phyloP scores from a whole-genome alignment of 164 flowering plant genomes.

The Umbilicus rupestris region DNA sequence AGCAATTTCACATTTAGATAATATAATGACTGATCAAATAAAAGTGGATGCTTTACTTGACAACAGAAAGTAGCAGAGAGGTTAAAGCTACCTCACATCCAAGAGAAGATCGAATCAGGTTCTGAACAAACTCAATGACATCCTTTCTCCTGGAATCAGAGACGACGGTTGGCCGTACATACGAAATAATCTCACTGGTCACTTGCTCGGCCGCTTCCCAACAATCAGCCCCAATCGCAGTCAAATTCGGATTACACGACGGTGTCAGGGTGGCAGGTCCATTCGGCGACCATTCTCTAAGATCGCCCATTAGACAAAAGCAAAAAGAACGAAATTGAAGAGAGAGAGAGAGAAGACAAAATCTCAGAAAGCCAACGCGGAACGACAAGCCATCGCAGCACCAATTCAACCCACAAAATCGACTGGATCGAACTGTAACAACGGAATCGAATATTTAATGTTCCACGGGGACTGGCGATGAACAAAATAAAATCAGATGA shows the following conservation, averaged over 20 bases:
- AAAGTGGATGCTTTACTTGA: background rate
- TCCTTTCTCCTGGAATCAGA: conserved; percentile 55
- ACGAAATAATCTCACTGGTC: conserved; percentile 29
- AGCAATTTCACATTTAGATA: background rate
- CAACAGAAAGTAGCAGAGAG: background rate
- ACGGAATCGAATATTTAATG: background rate
- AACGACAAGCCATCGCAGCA: background rate
- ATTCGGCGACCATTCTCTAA: conserved; percentile 25
- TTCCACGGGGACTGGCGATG: no score
- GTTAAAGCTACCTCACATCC: conserved; percentile 48
- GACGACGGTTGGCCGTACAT: conserved; percentile 38
- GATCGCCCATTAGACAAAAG: conserved; percentile 27
- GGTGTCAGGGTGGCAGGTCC: conserved; percentile 14
- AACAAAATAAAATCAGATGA: no score
- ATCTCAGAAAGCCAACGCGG: background rate
- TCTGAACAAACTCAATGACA: conserved; percentile 61
- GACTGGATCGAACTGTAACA: background rate
- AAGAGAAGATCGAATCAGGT: conserved; percentile 32
- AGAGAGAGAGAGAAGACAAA: background rate
- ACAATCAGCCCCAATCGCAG: conserved; percentile 13
- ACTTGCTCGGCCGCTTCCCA: conserved; percentile 30
- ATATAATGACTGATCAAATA: background rate
- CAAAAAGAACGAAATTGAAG: background rate
- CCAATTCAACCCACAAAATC: background rate
- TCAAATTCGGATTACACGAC: conserved; percentile 6